These are phyloP conservation scores for Agrocybe pediades DNA, from an alignment of 768 basidiomycete species.

Conservation along the genomic window DNA sequence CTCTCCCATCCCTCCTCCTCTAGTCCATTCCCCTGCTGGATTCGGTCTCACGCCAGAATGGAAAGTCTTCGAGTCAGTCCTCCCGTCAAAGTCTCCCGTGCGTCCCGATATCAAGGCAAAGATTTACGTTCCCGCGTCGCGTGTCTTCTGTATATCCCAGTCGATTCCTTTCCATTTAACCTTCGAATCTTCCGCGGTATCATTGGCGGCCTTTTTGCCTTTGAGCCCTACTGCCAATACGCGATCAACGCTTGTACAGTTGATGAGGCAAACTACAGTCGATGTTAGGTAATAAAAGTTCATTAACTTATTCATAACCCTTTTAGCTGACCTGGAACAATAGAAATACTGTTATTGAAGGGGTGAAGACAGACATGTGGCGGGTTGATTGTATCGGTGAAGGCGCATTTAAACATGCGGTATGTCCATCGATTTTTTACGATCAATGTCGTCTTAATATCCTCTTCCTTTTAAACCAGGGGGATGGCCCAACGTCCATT, in stretches of 20 bases:
- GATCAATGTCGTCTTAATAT: neutral
- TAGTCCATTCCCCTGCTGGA: conserved; percentile 35
- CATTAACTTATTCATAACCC: neutral
- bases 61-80: conserved; percentile 44
- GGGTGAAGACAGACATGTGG: conserved; percentile 75
- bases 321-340: neutral
- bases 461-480: conserved; percentile 18
- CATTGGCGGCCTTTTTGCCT: conserved; percentile 63
- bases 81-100: conserved; percentile 38
- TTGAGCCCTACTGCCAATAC: conserved; percentile 48
- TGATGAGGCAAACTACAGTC: conserved; percentile 69
- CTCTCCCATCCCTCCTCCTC: conserved; percentile 47
- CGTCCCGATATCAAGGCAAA: conserved; percentile 43
- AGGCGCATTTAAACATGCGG: conserved; percentile 58
- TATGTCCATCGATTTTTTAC: conserved; percentile 29
- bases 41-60: conserved; percentile 51
- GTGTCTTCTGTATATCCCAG: conserved; percentile 57
- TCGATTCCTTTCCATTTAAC: conserved; percentile 70
- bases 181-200: conserved; percentile 54
- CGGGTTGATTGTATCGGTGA: conserved; percentile 64
- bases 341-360: conserved; percentile 48
- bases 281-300: conserved; percentile 59
- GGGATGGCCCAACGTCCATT: conserved; percentile 63
- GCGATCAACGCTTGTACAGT: conserved; percentile 53
- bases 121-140: conserved; percentile 57